phyloP scores from a whole-genome alignment of 805 yeast species.

The Yamadazyma akitaensis region DNA sequence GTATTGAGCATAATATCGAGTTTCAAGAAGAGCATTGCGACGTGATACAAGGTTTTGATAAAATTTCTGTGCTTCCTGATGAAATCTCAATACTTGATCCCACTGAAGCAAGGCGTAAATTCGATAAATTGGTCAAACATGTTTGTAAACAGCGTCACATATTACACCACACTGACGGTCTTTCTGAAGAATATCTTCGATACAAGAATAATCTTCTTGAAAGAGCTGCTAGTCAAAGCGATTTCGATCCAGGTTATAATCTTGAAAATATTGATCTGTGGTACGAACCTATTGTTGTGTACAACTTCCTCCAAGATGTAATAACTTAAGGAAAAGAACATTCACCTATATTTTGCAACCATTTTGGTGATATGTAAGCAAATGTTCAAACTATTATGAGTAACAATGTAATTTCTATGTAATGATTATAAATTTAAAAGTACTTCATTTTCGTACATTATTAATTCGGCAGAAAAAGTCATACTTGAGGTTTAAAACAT shows the following conservation, averaged over 20 bases:
- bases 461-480: no score
- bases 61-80: constrained; percentile 13
- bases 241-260: not conserved
- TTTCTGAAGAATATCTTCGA: constrained; percentile 9
- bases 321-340: no score
- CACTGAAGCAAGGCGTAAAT: constrained; percentile 7
- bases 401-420: not conserved
- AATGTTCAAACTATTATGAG: no score
- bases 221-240: constrained; percentile 6
- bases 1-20: constrained; percentile 20
- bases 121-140: constrained; percentile 8
- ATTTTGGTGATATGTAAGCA: not conserved
- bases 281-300: constrained; percentile 10
- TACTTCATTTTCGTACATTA: no score
- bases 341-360: not conserved
- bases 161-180: not conserved
- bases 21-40: constrained; percentile 26
- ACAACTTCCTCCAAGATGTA: constrained; percentile 1
- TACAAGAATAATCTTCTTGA: constrained; percentile 8
- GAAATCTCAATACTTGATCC: not conserved
- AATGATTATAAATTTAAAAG: not conserved
- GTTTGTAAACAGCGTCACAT: constrained; percentile 2
- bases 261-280: not conserved
- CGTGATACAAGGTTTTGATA: constrained; percentile 21
- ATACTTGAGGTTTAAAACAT: no score